Percentiles rank a stretch among this genome's conserved stretches.
phyloP scores from a whole-genome alignment of 305 asterid genomes.

The Salvia sclarea region DNA sequence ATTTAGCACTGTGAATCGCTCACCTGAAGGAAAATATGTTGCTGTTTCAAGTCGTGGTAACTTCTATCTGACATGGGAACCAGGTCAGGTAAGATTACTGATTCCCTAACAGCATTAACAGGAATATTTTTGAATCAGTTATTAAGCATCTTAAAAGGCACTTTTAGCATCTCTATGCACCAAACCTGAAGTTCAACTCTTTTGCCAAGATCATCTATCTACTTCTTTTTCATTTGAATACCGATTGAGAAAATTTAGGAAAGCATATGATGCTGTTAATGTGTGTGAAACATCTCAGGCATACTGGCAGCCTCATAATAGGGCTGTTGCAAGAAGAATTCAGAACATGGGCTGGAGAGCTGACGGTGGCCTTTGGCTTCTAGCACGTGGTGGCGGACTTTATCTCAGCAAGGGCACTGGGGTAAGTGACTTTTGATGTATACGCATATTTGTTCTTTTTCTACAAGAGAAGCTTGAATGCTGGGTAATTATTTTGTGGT shows the following conservation, averaged over 20 bases:
- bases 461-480: not conserved
- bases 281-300: conserved; percentile 52
- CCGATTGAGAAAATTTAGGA: conserved; percentile 19
- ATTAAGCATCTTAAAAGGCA: not conserved
- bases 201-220: not conserved
- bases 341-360: conserved; percentile 99
- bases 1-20: conserved; percentile 83
- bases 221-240: conserved; percentile 10
- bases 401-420: conserved; percentile 96
- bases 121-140: not conserved
- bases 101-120: conserved; percentile 19
- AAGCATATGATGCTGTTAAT: conserved; percentile 20
- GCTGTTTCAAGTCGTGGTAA: conserved; percentile 99
- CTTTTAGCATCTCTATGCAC: conserved; percentile 1
- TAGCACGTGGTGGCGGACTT: conserved; percentile 97
- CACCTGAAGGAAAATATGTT: conserved; percentile 93
- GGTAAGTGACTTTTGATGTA: conserved; percentile 48
- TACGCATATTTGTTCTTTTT: not conserved
- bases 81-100: conserved; percentile 80
- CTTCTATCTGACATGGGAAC: conserved; percentile 98
- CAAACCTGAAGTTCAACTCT: not conserved
- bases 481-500: not conserved
- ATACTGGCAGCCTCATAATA: conserved; percentile 96
- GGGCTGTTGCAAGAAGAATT: conserved; percentile 92
- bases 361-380: conserved; percentile 99